phyloP scores from a whole-genome alignment of 495 filamentous ascomycete species.

The Bathelium albidoporum region DNA sequence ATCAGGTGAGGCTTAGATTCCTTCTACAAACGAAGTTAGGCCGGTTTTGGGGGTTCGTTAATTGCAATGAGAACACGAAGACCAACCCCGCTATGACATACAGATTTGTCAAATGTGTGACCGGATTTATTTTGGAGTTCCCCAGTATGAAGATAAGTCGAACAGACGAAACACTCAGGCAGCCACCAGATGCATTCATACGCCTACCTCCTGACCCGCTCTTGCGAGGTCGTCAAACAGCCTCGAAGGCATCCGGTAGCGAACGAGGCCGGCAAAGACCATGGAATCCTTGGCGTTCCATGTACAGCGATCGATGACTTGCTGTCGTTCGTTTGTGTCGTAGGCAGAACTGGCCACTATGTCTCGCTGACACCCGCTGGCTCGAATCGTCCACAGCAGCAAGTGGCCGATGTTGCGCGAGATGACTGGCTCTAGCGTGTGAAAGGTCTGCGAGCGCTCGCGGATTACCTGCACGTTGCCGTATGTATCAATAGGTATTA shows the following conservation, averaged over 20 bases:
- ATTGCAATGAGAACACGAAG: too few species aligned
- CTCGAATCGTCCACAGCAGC: slow-evolving; percentile 83
- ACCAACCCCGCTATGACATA: too few species aligned
- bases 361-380: slow-evolving; percentile 66
- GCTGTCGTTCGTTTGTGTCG: slow-evolving; percentile 57
- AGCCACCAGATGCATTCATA: slow-evolving; percentile 22
- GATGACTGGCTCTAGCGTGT: slow-evolving; percentile 60
- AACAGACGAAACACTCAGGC: not conserved
- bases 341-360: slow-evolving; percentile 53
- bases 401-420: slow-evolving; percentile 79
- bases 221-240: slow-evolving; percentile 74
- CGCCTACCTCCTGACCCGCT: slow-evolving; percentile 60
- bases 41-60: too few species aligned
- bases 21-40: too few species aligned
- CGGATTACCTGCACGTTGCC: slow-evolving; percentile 68
- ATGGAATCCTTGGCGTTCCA: slow-evolving; percentile 77
- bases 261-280: slow-evolving; percentile 87
- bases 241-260: slow-evolving; percentile 67
- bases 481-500: slow-evolving; percentile 63
- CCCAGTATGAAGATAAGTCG: not conserved
- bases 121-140: too few species aligned
- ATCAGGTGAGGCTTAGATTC: too few species aligned
- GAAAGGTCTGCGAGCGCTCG: slow-evolving; percentile 61
- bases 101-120: too few species aligned
- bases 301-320: slow-evolving; percentile 59